Base-by-base conservation (phyloP, 2,329 filamentous ascomycete species). In the Aspergillus pseudoviridinutans region DNA sequence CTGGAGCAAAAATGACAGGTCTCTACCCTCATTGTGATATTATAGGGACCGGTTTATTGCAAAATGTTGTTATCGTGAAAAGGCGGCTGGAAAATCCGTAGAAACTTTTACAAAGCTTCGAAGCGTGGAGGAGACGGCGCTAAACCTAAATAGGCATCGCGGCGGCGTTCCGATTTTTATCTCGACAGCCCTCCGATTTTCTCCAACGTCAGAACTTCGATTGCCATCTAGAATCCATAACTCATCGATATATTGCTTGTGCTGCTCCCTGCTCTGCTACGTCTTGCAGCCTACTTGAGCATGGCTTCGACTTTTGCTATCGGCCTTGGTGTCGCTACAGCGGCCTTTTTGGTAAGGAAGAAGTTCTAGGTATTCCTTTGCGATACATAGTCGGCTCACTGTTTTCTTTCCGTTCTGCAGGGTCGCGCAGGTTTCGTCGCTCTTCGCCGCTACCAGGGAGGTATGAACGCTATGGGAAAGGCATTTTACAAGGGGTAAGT, bases 381-480 rank as follows among this genome's bases (percentile, higher is more conserved):
- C 38, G 24, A 50, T 50, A 47, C 12, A n/a, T 28, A 22, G 25
- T 22, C 35, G n/a, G 54, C 55, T 60, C 22, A 62, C 53, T 29
- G 53, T 56, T 66, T 49, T 61, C 55, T 59, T 54, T 59, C 67
- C 49, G 50, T 53, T 54, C 57, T 53, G 44, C 69, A 97, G 92
- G 93, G 94, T 64, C 91, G 94, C 71, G 93, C 94, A 59, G 93
- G 92, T 68, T 84, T 96, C 42, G 89, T 97, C 69, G 94, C 94
- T 66, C 85, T 92, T 75, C 87, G 92, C 62, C 86, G 91, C 69
- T 96, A 89, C 59, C 84, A 89, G 61, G 78, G 76, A 60, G 78
- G 78, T 62, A 82, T 90, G 50, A 89, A 89, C 64, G 87, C 89
- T 38, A 80, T 96, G 66, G 94, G 94, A 68, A 92, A 92, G 76